Evolutionary conservation across 2,329 filamentous ascomycete genomes (phyloP).

Genomic region (Colletotrichum scovillei): DNA sequence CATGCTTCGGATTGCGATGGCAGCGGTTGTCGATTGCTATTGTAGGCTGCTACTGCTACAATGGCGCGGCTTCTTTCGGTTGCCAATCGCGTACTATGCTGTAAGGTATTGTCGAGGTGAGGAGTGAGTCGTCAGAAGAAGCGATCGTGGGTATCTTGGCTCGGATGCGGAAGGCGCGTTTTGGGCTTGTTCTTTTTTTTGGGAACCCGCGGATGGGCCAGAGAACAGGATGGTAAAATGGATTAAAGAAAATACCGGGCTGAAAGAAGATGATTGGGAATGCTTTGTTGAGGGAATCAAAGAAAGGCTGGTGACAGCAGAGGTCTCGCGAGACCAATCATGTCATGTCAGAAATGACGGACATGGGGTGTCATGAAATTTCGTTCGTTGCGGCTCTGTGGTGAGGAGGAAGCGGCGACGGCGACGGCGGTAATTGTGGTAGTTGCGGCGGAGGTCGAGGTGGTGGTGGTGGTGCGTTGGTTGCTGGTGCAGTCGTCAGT

Average conservation of each 20-base stretch:
- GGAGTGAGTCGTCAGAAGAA: not conserved
- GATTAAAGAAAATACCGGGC: not conserved
- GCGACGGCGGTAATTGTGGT: not conserved
- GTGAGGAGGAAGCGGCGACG: constrained; percentile 11
- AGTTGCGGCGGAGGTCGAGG: constrained; percentile 4
- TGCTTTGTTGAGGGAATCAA: constrained; percentile 1
- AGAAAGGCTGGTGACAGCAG: not conserved
- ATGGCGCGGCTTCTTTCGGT: not conserved
- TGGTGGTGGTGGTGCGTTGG: constrained; percentile 18
- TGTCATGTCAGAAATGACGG: constrained; percentile 10
- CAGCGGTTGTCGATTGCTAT: not conserved
- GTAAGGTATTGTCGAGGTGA: not conserved
- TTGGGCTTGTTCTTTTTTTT: not conserved
- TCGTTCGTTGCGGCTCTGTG: constrained; percentile 25
- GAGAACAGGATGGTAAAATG: not conserved
- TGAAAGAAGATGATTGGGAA: not conserved
- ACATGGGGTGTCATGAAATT: constrained; percentile 19
- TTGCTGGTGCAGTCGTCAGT: constrained; percentile 22
- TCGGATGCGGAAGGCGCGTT: not conserved
- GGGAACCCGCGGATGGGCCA: constrained; percentile 1
- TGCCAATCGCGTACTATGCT: not conserved
- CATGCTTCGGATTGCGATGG: constrained; percentile 25
- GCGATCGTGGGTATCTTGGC: not conserved
- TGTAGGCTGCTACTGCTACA: not conserved
- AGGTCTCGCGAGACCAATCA: constrained; percentile 15